Evolutionary conservation across 805 yeast species (phyloP).

Genomic region (Hyphopichia homilentoma): DNA sequence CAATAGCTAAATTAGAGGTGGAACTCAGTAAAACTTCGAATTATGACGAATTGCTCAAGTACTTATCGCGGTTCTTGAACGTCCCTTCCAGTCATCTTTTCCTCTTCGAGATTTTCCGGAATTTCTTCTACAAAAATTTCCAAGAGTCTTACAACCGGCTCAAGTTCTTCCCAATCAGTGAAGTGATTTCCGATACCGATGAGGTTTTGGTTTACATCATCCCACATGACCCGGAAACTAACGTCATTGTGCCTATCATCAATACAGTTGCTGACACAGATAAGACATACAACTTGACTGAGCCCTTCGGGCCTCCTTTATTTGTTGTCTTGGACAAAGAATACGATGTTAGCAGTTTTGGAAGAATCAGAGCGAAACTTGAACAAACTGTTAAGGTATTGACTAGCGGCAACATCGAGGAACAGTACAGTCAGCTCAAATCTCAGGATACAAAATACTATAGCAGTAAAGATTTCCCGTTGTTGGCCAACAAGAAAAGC

Average conservation of each 20-base stretch:
- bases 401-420: conserved; percentile 18
- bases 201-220: conserved; percentile 58
- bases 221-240: conserved; percentile 42
- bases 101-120: conserved; percentile 50
- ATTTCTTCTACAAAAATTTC: conserved; percentile 66
- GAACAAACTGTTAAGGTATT: conserved; percentile 33
- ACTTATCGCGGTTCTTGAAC: conserved; percentile 49
- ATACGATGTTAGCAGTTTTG: conserved; percentile 52
- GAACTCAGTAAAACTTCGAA: conserved; percentile 67
- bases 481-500: conserved; percentile 13
- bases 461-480: conserved; percentile 32
- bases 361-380: conserved; percentile 53
- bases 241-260: conserved; percentile 56
- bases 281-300: conserved; percentile 31
- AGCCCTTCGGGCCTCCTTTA: conserved; percentile 73
- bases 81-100: conserved; percentile 23
- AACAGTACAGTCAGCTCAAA: conserved; percentile 14
- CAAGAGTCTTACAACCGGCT: conserved; percentile 54
- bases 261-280: conserved; percentile 39
- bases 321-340: conserved; percentile 54
- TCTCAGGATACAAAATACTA: conserved; percentile 15
- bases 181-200: conserved; percentile 61
- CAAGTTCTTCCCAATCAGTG: conserved; percentile 60
- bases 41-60: conserved; percentile 57
- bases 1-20: conserved; percentile 52